These are phyloP conservation scores for Pelargonium myrrhifolium DNA, from an alignment of 441 rosid species.

Conservation along the genomic window DNA sequence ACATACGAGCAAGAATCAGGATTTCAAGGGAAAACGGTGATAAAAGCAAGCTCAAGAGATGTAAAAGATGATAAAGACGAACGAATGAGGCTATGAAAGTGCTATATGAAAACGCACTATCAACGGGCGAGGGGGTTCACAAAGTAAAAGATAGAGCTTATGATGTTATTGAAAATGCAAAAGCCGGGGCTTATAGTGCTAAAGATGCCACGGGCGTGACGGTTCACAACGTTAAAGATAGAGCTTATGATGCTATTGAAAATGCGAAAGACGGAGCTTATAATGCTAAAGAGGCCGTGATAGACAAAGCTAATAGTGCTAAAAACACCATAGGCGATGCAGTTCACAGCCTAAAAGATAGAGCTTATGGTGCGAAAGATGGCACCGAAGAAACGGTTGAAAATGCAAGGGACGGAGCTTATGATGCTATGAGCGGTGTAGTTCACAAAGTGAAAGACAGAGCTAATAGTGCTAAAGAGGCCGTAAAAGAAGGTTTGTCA, in stretches of 20 bases:
- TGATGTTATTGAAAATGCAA: neutral
- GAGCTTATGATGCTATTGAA: slow-evolving; percentile 9
- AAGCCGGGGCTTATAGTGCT: neutral
- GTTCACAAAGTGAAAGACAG: slow-evolving; percentile 12
- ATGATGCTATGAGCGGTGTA: neutral
- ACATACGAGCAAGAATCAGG: too few relatives aligned
- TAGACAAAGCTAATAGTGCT: neutral
- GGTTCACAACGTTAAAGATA: slow-evolving; percentile 1
- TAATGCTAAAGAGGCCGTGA: slow-evolving; percentile 1
- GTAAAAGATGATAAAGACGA: slow-evolving; percentile 20
- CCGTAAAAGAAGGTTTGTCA: slow-evolving; percentile 14
- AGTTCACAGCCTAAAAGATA: slow-evolving; percentile 12
- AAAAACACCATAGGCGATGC: slow-evolving; percentile 13
- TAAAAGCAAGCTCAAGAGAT: slow-evolving; percentile 7
- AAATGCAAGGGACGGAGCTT: slow-evolving; percentile 13
- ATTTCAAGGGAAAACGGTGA: too few relatives aligned
- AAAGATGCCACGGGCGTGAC: slow-evolving; percentile 16
- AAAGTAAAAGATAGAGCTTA: slow-evolving; percentile 16
- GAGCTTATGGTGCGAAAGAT: slow-evolving; percentile 15
- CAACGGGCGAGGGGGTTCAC: neutral
- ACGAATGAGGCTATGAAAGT: neutral
- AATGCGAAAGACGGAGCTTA: slow-evolving; percentile 9
- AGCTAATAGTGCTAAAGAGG: neutral
- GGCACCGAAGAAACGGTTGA: slow-evolving; percentile 1
- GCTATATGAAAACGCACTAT: slow-evolving; percentile 18